phyloP scores from a whole-genome alignment of 345 rosid species.

The Clarkia xantiana region DNA sequence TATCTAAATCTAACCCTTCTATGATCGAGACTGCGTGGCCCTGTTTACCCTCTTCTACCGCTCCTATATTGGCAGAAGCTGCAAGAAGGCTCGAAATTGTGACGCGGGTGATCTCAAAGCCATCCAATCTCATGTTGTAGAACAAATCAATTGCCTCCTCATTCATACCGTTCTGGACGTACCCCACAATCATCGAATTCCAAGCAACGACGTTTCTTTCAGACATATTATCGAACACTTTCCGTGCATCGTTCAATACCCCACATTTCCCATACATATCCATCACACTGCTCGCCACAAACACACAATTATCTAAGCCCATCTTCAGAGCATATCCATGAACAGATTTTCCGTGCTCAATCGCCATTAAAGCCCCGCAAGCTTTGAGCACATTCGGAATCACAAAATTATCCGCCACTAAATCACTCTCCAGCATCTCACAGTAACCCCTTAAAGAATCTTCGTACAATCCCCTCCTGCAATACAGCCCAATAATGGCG shows the following conservation, averaged over 20 bases:
- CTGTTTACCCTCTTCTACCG: constrained; percentile 57
- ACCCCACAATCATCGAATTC: constrained; percentile 52
- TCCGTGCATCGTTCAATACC: constrained; percentile 40
- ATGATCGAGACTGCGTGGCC: constrained; percentile 50
- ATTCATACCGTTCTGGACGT: constrained; percentile 43
- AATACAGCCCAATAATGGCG: constrained; percentile 53
- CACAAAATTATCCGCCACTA: constrained; percentile 53
- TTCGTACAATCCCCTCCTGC: constrained; percentile 35
- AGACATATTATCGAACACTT: constrained; percentile 40
- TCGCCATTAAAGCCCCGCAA: constrained; percentile 46
- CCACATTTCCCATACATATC: constrained; percentile 63
- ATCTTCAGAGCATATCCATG: constrained; percentile 50
- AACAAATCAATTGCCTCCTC: constrained; percentile 37
- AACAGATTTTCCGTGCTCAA: constrained; percentile 46
- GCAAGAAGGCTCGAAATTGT: constrained; percentile 53
- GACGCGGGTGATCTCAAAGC: constrained; percentile 40
- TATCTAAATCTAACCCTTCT: constrained; percentile 44
- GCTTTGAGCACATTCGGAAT: constrained; percentile 65
- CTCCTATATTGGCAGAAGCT: constrained; percentile 50
- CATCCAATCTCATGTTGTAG: constrained; percentile 39
- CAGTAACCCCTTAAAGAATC: constrained; percentile 40
- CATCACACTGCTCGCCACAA: constrained; percentile 51
- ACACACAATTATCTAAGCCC: constrained; percentile 46
- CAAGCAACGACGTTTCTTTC: constrained; percentile 42
- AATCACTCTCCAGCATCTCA: constrained; percentile 43